Base-by-base conservation (phyloP, 1,139 yeast species). In the Candida sp. region DNA sequence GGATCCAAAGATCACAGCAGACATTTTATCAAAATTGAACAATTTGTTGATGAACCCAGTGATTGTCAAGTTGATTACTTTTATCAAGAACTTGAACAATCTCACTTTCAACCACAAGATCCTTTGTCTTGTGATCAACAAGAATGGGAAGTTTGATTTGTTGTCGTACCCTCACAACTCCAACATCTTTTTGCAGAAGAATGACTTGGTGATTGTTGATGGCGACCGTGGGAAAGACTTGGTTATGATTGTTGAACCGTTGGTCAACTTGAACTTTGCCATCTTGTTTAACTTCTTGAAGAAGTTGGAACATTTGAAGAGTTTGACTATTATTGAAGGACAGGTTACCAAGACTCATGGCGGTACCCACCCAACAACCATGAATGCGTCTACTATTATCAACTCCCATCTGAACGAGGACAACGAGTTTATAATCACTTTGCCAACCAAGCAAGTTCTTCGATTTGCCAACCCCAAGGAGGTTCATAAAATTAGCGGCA, bases 271-370 rank as follows among this genome's bases (percentile, higher is more conserved):
- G 52, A 72, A 76, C 53, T 69, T 74, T 61, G 98, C 96, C 1
- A 83, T 90, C 37, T 78, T 90, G 56, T 83, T 94, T 65, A 92
- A 92, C 67, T 88, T 90, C 61, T 70, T 88, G 63, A 88, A 87
- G 67, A 88, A 88, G 65, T 81, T 86, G 61, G 89, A 90, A 61
- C 96, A 89, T 65, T 77, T 86, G 55, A 90, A 89, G 65, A 88
- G 92, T 52, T 84, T 88, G 61, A 87, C 89, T 8, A 73, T 75
- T 49, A 57, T 60, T 35, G 76, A 70, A 55, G 61, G 59, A 39
- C 57, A 60, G 40, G 62, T 61, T 44, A 65, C 66, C 35, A 70
- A 67, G 31, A 57, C 63, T 45, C 68, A 68, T 38, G 54, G 52
- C 37, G 78, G 80, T 4, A 69, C 77, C 2, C 80, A 75, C 54